Percentiles rank a stretch among this genome's conserved stretches.
Evolutionary conservation across 345 rosid genomes (phyloP).

Genomic region (Tarenaya hassleriana): DNA sequence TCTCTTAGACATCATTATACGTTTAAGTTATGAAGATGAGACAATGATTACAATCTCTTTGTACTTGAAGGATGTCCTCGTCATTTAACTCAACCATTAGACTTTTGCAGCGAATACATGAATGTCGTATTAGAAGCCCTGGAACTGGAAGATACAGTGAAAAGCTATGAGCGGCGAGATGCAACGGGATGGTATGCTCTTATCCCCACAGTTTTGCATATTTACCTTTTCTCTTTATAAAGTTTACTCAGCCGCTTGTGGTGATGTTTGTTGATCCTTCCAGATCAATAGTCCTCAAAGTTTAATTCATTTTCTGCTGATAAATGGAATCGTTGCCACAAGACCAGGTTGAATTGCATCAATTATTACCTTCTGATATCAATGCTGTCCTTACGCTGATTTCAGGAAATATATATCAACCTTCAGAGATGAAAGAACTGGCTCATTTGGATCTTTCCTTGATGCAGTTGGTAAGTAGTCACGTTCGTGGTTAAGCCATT

Average conservation of each 20-base stretch:
- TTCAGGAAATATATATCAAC: conserved; percentile 68
- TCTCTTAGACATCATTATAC: background rate
- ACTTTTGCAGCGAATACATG: conserved; percentile 51
- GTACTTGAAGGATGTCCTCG: background rate
- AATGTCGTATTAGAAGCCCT: conserved; percentile 55
- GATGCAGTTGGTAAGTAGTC: conserved; percentile 46
- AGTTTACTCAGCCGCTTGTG: background rate
- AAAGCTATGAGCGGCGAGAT: conserved; percentile 50
- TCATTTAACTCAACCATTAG: conserved; percentile 7
- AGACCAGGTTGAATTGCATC: too few species aligned
- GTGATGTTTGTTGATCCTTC: too few species aligned
- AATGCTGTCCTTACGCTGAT: background rate
- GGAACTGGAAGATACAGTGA: conserved; percentile 66
- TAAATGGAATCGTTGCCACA: too few species aligned
- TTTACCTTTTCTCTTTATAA: background rate
- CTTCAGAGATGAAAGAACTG: conserved; percentile 49
- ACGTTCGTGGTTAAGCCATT: background rate
- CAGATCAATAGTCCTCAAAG: too few species aligned
- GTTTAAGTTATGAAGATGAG: background rate
- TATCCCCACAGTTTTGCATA: background rate
- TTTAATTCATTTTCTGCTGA: too few species aligned
- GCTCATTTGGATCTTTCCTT: conserved; percentile 41
- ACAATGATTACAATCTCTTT: background rate
- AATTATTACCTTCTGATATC: too few species aligned
- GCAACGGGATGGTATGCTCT: conserved; percentile 64